Evolutionary conservation across 2,329 filamentous ascomycete genomes (phyloP).

Genomic region (Paecilomyces formosus): DNA sequence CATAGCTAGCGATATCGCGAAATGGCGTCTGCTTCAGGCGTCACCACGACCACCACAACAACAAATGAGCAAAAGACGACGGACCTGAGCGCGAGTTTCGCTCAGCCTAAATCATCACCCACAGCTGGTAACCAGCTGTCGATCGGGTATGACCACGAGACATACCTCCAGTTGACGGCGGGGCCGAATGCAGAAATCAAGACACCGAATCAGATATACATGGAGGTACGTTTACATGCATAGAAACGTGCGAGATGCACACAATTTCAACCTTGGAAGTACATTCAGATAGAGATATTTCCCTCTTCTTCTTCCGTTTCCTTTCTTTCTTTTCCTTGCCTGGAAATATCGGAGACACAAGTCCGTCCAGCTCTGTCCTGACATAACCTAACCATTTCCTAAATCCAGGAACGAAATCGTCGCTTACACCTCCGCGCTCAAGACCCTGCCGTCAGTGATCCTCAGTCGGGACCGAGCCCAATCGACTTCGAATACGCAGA

Average conservation of each 20-base stretch:
- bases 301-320: not conserved
- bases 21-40: not conserved
- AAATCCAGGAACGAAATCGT: conserved; percentile 17
- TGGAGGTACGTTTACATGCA: conserved; percentile 16
- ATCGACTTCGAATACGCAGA: conserved; percentile 21
- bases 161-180: conserved; percentile 20
- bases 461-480: conserved; percentile 16
- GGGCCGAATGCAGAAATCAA: conserved; percentile 13
- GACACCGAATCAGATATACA: conserved; percentile 23
- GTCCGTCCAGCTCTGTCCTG: not conserved
- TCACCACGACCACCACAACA: not conserved
- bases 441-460: conserved; percentile 20
- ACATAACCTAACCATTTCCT: not conserved
- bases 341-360: too few relatives aligned
- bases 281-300: too few relatives aligned
- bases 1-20: not conserved
- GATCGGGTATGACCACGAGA: conserved; percentile 24
- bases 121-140: conserved; percentile 4
- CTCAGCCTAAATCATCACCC: conserved; percentile 2
- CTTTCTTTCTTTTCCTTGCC: not conserved
- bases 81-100: conserved; percentile 11
- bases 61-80: not conserved
- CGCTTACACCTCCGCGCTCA: conserved; percentile 14
- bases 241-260: not conserved
- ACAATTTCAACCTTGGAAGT: not conserved